Base-by-base conservation (phyloP, 805 yeast genomes). In the Lipomyces lipofer region DNA sequence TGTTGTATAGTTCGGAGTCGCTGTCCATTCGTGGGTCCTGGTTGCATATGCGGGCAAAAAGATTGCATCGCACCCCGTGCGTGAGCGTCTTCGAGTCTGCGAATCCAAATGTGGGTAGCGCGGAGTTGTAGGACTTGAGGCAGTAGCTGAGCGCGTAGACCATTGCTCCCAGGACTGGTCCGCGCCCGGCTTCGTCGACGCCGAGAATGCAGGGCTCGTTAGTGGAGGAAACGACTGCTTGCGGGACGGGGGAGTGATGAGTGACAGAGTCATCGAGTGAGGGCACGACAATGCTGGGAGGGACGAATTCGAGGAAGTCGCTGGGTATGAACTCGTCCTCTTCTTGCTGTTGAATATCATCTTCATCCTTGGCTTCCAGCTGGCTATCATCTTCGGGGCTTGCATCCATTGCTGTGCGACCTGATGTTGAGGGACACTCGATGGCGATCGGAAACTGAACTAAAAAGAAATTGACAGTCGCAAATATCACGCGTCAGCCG, bases 101-200 rank as follows among this genome's bases (percentile, higher is more conserved):
- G 72, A 94, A 94, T 13, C 90, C 97, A 61, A 81, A 85, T 29
- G 77, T 71, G 24, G 79, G 77, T 47, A 85, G 75, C 17, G 76
- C 67, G 1, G 78, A 59, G 59, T 68, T 56, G 72, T 80, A 86
- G 0, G 73, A 69, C 45, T 78, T 75, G 10, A 83, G 70, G 59
- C 95, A 84, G 67, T 89, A 94, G 2, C 94, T 83, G 5, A 89
- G 75, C 2, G 96, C 96, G 66, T 94, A 94, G 1, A 94, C 99
- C 99, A 94, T 94, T 0, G 98, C 95, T 3, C 64, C 63, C 38
- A 95, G 65, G 0, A 95, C 97, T 0, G 99, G 99, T 0, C 99
- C 99, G 62, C 99, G 78, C 0, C 99, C 99, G 0, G 99, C 99
- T 68, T 94, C 99, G 69, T 94, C 99, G 0, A 94, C 96, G 1